Conservation (phyloP, 2,329 filamentous ascomycete species). For the Emericellopsis atlantica region DNA sequence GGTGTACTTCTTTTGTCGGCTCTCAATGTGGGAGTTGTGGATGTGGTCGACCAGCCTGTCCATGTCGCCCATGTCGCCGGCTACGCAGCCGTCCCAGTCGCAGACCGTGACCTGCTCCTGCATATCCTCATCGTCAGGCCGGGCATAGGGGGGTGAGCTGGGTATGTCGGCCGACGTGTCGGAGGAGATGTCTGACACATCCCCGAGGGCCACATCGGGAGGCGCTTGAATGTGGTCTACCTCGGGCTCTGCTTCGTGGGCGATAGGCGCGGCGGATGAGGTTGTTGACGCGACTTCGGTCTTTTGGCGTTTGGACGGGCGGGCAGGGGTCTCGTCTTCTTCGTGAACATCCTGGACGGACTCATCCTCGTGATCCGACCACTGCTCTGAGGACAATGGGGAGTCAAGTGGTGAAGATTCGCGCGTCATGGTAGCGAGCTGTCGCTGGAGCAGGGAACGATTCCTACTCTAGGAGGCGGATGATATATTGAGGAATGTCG, state of each 20-base stretch:
- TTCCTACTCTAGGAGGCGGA: no score
- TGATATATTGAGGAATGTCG: no score
- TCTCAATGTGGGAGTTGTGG: slow-evolving; percentile 89
- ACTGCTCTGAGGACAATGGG: slow-evolving; percentile 32
- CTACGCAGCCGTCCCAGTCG: slow-evolving; percentile 64
- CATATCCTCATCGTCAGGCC: slow-evolving; percentile 61
- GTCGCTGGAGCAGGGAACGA: not conserved
- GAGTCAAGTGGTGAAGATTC: slow-evolving; percentile 28
- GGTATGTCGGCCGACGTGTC: slow-evolving; percentile 83
- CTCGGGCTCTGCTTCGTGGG: slow-evolving; percentile 31
- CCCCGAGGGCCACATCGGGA: slow-evolving; percentile 38
- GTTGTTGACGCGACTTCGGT: slow-evolving; percentile 29
- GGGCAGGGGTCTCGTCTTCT: slow-evolving; percentile 24
- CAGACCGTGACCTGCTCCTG: slow-evolving; percentile 69
- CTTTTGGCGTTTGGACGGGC: slow-evolving; percentile 35
- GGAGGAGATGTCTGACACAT: slow-evolving; percentile 65
- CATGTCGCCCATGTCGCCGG: slow-evolving; percentile 66
- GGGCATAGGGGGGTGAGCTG: slow-evolving; percentile 53
- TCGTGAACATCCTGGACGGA: slow-evolving; percentile 26
- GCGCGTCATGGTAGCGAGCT: slow-evolving; percentile 19
- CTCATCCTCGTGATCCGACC: slow-evolving; percentile 29
- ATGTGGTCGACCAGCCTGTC: slow-evolving; percentile 72
- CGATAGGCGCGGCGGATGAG: slow-evolving; percentile 28
- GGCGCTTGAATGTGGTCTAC: slow-evolving; percentile 33
- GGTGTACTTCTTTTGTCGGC: slow-evolving; percentile 90